These are phyloP conservation scores for Stachybotrys chlorohalonatus DNA, from an alignment of 2,329 filamentous ascomycete genomes.

Conservation along the genomic window DNA sequence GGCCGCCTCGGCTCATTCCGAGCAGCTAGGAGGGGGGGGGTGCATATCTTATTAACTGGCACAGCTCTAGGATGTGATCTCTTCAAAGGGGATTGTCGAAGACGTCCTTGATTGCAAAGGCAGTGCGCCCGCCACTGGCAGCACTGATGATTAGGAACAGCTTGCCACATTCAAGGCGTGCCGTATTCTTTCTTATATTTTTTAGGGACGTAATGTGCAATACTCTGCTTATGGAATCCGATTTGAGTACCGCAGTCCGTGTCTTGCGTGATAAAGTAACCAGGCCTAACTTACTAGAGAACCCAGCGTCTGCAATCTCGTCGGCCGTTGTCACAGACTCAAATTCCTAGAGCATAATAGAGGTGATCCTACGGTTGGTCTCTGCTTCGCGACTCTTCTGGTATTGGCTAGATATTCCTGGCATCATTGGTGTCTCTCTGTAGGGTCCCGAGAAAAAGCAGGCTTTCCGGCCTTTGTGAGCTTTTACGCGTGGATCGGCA, in stretches of 20 bases:
- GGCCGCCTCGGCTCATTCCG: neutral
- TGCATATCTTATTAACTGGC: neutral
- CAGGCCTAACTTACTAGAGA: neutral
- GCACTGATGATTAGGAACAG: neutral
- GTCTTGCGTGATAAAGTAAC: neutral
- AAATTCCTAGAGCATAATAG: neutral
- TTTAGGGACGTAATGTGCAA: neutral
- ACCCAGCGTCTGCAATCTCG: neutral
- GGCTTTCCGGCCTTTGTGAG: neutral
- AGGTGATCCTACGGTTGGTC: neutral
- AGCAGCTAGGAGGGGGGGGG: neutral
- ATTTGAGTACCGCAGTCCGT: neutral
- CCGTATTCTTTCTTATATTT: neutral
- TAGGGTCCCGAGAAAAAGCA: neutral
- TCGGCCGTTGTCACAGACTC: neutral
- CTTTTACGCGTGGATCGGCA: neutral
- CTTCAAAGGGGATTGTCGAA: neutral
- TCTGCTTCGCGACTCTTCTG: neutral
- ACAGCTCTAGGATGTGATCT: neutral
- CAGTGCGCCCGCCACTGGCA: neutral
- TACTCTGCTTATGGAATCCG: neutral
- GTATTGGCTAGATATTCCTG: neutral
- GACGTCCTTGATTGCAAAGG: neutral
- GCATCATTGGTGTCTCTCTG: neutral
- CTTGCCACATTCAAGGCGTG: neutral